Evolutionary conservation across 768 basidiomycete species (phyloP).

Genomic region (Suillus paluster): DNA sequence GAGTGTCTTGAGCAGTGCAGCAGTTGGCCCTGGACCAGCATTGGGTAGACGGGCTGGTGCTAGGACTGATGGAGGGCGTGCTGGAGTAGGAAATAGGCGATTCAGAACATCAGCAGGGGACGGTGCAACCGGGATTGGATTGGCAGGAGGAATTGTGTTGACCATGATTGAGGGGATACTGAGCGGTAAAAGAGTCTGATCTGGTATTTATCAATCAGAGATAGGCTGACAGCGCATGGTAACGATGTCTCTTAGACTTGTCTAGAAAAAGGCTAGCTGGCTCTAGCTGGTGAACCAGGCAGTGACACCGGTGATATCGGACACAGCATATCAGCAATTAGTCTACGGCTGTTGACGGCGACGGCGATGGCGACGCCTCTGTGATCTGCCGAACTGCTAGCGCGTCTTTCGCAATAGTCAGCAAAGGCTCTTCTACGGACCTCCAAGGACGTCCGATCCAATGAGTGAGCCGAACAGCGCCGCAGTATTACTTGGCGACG

Average conservation of each 20-base stretch:
- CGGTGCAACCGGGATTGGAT: constrained; percentile 17
- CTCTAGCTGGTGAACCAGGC: background rate
- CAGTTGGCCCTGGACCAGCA: constrained; percentile 40
- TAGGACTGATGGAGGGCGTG: constrained; percentile 32
- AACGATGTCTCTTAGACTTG: background rate
- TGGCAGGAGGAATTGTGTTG: constrained; percentile 4
- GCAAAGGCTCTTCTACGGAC: background rate
- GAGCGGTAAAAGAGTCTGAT: too few relatives aligned
- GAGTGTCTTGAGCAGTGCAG: constrained; percentile 44
- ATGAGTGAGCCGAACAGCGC: background rate
- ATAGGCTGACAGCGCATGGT: background rate
- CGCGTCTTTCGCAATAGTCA: background rate
- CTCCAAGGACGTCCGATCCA: background rate
- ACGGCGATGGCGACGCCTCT: too few relatives aligned
- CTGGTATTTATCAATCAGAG: background rate
- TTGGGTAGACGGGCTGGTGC: constrained; percentile 43
- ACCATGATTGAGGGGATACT: background rate
- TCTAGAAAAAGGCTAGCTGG: background rate
- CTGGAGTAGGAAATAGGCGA: constrained; percentile 37
- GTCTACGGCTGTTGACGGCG: background rate
- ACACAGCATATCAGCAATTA: constrained; percentile 4
- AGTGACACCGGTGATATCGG: background rate
- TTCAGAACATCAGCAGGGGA: constrained; percentile 28
- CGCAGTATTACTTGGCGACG: too few relatives aligned
- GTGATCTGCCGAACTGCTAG: background rate